Conservation (phyloP, 2,329 filamentous ascomycete species). For the Dryadomyces quercus-mongolicae region DNA sequence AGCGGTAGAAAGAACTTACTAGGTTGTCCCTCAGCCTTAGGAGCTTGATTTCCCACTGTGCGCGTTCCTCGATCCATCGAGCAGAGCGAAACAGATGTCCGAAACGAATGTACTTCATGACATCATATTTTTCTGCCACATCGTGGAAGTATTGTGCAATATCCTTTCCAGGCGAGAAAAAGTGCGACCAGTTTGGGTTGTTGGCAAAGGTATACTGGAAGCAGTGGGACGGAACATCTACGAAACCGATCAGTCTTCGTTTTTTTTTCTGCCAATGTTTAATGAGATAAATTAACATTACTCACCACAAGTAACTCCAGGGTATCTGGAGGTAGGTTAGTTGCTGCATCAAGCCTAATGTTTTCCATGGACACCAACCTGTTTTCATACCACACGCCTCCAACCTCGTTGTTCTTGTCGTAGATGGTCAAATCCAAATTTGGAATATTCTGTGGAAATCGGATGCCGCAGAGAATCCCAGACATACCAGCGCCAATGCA, state of each 20-base stretch:
- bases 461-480: conserved; percentile 50
- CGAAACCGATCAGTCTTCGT: too few species aligned
- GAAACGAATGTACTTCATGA: conserved; percentile 1
- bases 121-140: background rate
- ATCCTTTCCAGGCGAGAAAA: conserved; percentile 10
- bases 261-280: too few species aligned
- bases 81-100: background rate
- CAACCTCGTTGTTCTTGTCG: conserved; percentile 56
- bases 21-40: too few species aligned
- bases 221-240: conserved; percentile 12
- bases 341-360: too few species aligned
- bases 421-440: conserved; percentile 52
- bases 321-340: too few species aligned
- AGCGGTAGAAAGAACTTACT: too few species aligned
- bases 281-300: too few species aligned
- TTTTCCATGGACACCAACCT: too few species aligned
- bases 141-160: conserved; percentile 11
- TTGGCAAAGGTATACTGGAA: conserved; percentile 12
- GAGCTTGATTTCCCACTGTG: too few species aligned
- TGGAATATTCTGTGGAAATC: conserved; percentile 58
- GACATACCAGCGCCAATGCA: conserved; percentile 53
- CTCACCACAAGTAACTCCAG: too few species aligned
- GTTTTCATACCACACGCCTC: background rate
- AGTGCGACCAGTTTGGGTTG: conserved; percentile 10
- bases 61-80: too few species aligned